phyloP scores from a whole-genome alignment of 1,139 yeast species.

The Suhomyces guaymorum region DNA sequence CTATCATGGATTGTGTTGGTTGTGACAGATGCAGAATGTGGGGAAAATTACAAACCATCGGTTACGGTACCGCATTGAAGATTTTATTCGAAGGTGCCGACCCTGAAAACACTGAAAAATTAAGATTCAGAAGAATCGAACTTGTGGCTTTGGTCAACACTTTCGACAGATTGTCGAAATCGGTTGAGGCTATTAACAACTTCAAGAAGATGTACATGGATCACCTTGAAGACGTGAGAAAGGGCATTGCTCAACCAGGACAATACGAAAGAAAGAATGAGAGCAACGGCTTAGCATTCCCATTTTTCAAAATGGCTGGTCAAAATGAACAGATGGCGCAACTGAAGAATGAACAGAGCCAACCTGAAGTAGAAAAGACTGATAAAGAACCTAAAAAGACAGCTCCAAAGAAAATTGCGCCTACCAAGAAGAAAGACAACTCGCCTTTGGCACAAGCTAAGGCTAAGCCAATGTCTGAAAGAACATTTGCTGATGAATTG shows the following conservation, averaged over 20 bases:
- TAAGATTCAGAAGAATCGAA: constrained; percentile 74
- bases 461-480: constrained; percentile 3
- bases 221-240: constrained; percentile 44
- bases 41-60: constrained; percentile 97
- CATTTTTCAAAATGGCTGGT: constrained; percentile 27
- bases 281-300: constrained; percentile 41
- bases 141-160: constrained; percentile 89
- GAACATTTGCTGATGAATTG: constrained; percentile 45
- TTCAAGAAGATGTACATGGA: constrained; percentile 60
- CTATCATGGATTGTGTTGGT: constrained; percentile 97
- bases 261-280: constrained; percentile 37
- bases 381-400: constrained; percentile 1
- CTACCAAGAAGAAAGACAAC: constrained; percentile 10
- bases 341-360: no score
- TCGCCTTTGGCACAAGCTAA: constrained; percentile 14
- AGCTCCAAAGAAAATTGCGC: constrained; percentile 6
- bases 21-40: constrained; percentile 97
- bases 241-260: constrained; percentile 44
- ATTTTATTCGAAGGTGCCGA: constrained; percentile 75
- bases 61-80: constrained; percentile 95
- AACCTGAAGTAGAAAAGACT: neutral
- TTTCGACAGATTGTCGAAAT: constrained; percentile 85
- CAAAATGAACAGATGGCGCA: no score
- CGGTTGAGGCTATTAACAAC: constrained; percentile 70
- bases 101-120: constrained; percentile 36